Percentiles rank a stretch among this genome's conserved stretches.
Conservation (phyloP, 306 rosid genomes). For the Castanopsis chinensis region DNA sequence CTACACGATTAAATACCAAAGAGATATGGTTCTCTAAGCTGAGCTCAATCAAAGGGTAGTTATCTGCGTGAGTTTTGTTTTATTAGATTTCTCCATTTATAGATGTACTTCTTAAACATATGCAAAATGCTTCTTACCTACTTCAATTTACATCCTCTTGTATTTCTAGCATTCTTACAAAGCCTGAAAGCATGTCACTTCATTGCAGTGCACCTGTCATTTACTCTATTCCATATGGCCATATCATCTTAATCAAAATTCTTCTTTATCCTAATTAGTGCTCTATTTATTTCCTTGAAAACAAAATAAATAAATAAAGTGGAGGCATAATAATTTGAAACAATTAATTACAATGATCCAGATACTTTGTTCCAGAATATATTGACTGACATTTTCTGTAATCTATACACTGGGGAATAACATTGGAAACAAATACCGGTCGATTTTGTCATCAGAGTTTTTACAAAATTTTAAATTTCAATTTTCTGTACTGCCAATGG, state of each 20-base stretch:
- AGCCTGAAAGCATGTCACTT: background rate
- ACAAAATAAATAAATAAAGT: background rate
- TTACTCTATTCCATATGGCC: background rate
- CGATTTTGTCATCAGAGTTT: background rate
- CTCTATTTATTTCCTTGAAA: background rate
- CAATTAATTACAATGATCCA: background rate
- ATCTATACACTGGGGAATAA: background rate
- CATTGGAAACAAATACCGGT: background rate
- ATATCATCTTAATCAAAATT: background rate
- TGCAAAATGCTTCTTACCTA: background rate
- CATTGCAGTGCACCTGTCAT: background rate
- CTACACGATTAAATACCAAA: background rate
- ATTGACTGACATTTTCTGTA: background rate
- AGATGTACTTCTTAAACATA: background rate
- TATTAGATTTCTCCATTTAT: background rate
- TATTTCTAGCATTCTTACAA: background rate
- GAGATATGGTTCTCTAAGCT: background rate
- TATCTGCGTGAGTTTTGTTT: background rate
- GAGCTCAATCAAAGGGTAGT: background rate
- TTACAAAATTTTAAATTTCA: background rate
- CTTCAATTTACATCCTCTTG: constrained; percentile 1
- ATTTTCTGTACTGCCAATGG: background rate
- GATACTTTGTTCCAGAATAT: background rate
- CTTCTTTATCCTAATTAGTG: background rate
- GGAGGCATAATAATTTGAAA: background rate